These are phyloP conservation scores for Aspergillus baeticus DNA, from an alignment of 495 filamentous ascomycete genomes.

Conservation along the genomic window DNA sequence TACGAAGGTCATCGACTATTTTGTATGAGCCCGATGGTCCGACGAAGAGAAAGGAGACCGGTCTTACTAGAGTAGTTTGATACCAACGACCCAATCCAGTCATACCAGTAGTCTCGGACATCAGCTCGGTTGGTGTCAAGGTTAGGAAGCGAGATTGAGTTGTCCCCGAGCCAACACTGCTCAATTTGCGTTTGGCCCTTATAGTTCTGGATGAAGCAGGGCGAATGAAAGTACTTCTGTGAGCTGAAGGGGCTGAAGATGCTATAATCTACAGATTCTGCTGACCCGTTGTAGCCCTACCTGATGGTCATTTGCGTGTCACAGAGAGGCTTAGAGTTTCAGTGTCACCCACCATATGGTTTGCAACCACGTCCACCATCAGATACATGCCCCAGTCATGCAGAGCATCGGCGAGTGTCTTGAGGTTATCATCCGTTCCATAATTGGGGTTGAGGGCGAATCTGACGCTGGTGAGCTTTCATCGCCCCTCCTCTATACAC, in stretches of 20 bases:
- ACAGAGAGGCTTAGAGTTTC: neutral
- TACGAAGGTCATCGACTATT: slow-evolving; percentile 69
- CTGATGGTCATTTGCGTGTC: neutral
- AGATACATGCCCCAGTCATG: slow-evolving; percentile 67
- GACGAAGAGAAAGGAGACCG: neutral
- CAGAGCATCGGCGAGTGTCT: slow-evolving; percentile 54
- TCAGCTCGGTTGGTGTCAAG: slow-evolving; percentile 60
- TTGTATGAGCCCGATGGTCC: neutral
- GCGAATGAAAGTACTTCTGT: slow-evolving; percentile 62
- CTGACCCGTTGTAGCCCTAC: slow-evolving; percentile 56
- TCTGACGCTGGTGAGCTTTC: slow-evolving; percentile 19
- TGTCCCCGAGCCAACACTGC: slow-evolving; percentile 65
- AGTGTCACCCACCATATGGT: slow-evolving; percentile 59
- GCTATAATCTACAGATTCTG: slow-evolving; percentile 56
- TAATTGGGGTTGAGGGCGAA: slow-evolving; percentile 64
- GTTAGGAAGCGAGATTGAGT: slow-evolving; percentile 63
- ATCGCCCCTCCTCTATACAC: neutral
- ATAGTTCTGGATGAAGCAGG: slow-evolving; percentile 65
- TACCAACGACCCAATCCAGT: slow-evolving; percentile 56
- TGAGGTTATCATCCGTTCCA: slow-evolving; percentile 65
- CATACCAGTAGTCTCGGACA: slow-evolving; percentile 58
- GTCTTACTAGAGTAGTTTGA: slow-evolving; percentile 57
- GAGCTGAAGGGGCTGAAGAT: slow-evolving; percentile 65
- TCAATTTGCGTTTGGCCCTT: slow-evolving; percentile 47
- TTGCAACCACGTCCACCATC: slow-evolving; percentile 79